A percentile compares a stretch with the other conserved stretches of the same genome.
Evolutionary conservation across 1,284 basidiomycete genomes (phyloP).

Genomic region (Malassezia obtusa): DNA sequence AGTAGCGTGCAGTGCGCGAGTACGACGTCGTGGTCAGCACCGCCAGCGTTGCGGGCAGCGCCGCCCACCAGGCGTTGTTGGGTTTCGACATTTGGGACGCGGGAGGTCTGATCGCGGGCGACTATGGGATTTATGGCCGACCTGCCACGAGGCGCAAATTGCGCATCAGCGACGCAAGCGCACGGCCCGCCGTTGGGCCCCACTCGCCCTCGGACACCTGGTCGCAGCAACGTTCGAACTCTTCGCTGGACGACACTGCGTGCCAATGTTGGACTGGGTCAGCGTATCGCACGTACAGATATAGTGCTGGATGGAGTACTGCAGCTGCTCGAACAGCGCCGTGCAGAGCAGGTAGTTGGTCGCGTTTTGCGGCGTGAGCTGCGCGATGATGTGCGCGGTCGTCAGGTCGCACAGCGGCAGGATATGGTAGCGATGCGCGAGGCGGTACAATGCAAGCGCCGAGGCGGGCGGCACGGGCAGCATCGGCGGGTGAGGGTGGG

Average conservation of each 20-base stretch:
- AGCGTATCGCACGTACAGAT: slow-evolving; percentile 20
- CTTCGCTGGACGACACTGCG: slow-evolving; percentile 24
- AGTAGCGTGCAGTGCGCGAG: slow-evolving; percentile 28
- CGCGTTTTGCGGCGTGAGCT: slow-evolving; percentile 61
- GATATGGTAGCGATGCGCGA: slow-evolving; percentile 69
- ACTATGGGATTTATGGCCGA: not conserved
- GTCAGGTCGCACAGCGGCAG: slow-evolving; percentile 60
- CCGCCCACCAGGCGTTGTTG: not conserved
- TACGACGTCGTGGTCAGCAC: not conserved
- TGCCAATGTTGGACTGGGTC: slow-evolving; percentile 27
- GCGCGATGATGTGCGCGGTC: slow-evolving; percentile 64
- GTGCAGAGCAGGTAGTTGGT: slow-evolving; percentile 61
- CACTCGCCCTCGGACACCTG: slow-evolving; percentile 34
- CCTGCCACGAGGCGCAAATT: not conserved
- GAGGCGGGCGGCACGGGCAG: slow-evolving; percentile 49
- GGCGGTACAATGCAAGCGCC: slow-evolving; percentile 66
- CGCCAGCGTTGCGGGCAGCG: not conserved
- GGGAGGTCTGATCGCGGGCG: not conserved
- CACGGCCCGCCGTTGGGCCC: slow-evolving; percentile 11
- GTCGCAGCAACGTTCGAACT: slow-evolving; percentile 43
- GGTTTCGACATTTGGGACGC: not conserved
- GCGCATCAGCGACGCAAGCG: slow-evolving; percentile 16
- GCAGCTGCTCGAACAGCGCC: slow-evolving; percentile 31
- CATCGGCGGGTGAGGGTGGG: slow-evolving; percentile 64
- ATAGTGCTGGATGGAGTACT: slow-evolving; percentile 32